Base-by-base conservation (phyloP, 2,329 filamentous ascomycete species). In the Graphiopsis chlorocephala region DNA sequence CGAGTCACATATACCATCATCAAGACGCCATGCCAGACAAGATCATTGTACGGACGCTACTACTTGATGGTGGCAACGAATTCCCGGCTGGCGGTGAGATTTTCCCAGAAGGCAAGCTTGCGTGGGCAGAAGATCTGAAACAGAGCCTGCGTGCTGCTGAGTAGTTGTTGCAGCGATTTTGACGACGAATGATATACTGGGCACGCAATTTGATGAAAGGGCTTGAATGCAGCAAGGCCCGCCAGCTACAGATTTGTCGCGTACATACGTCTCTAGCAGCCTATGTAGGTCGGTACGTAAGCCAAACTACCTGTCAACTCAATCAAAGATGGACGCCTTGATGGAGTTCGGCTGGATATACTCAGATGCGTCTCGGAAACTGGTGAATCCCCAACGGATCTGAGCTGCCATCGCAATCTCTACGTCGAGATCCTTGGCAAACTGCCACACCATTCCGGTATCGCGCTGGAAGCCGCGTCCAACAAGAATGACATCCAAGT, bases 381-480 rank as follows among this genome's bases (percentile, higher is more conserved):
- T 81, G 15, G 76, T 80, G 67, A 86, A 86, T 6, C 83, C 84
- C 84, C 84, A 86, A 15, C 84, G 77, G 53, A 87, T 87, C 59
- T 62, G 29, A 12, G 42, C 23, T 0, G 92, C 86, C 85, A 88
- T 89, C 70, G 88, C 81, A 7, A 93, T 86, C 65, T 86, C 80
- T 2, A 93, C 87, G 10, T 86, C 87, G 35, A 96, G 80, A 68
- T 92, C 85, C 67, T 90, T 84, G 0, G 91, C 93, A 67, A 86
- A 88, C 35, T 85, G 83, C 78, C 92, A 86, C 2, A 69, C 66
- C 74, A 92, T 87, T 65, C 91, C 88, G 0, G 93, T 90, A 73
- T 96, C 91, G 75, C 92, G 87, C 78, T 96, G 82, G 77, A 95
- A 95, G 73, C 90, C 89, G 63, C 92, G 83, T 0, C 86, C 93